Base-by-base conservation (phyloP, 129 eudicot species). In the Rutidosis leptorrhynchoides region DNA sequence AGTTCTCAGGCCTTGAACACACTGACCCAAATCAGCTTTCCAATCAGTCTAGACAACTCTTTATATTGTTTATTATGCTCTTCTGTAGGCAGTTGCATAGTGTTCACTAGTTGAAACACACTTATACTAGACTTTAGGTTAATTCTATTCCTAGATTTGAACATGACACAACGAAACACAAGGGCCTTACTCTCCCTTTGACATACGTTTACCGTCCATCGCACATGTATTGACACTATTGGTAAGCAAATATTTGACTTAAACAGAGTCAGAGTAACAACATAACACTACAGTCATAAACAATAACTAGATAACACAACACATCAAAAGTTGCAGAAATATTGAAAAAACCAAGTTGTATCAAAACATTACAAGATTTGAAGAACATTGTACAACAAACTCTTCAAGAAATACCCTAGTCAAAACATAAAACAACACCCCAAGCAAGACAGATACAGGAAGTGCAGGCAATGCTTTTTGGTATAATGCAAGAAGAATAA, bases 381-480 rank as follows among this genome's bases (percentile, higher is more conserved):
- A 58, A 35, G 99, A 94, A 82, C 99, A 94, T 73, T 94, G 90
- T 74, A 89, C 88, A 57, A 94, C 54, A 57, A 94, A 94, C 21
- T 58, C 87, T 76, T 94, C 99, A 71, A 94, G 99, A 33, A 94
- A 78, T 12, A 87, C 66, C 70, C 99, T 77, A 21, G 99, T 86
- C 80, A 94, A 79, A 49, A 89, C 74, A 79, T 94, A 94, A 67
- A 94, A 84, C 69, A 89, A 79, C 65, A 94, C 99, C 99, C 45
- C 99, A 77, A 94, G 85, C 85, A 89, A 15, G 42, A 94, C 72
- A 15, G 99, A 94, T 69, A 94, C 91, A 6, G 99, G 99, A 51
- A 94, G 90, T 23, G 97, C 99, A 65, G 99, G 99, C 87, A 94
- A 84, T 32, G 99, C 99, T 79, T 89, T 86, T 80, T 88, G 95